Base-by-base conservation (phyloP, 257 asterid genomes). In the Jacaranda mimosifolia region DNA sequence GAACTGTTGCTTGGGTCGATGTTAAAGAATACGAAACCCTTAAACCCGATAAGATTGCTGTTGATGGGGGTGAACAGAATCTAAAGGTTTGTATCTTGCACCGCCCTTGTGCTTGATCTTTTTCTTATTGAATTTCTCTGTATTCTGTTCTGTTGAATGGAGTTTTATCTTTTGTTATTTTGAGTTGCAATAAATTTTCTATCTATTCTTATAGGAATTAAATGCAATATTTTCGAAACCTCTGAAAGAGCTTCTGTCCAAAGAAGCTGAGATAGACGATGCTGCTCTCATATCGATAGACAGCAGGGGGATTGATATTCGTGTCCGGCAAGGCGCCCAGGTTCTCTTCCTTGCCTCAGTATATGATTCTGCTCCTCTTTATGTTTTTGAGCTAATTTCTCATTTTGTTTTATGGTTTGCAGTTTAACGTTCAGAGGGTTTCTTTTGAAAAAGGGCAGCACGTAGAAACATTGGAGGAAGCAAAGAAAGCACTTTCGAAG, bases 301-400 rank as follows among this genome's bases (percentile, higher is more conserved):
- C 81, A 93, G 98, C 82, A 91, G 84, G 84, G 97, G 98, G 9
- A 81, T 90, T 4, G 98, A 93, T 82, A 74, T 95, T 48, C 96
- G 99, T 53, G 99, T 93, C 59, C 97, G 98, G 38, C 97, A 91
- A 85, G 98, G 98, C 53, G 97, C 94, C 62, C 96, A 94, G 97
- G 97, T 94, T 43, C 32, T 60, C 7, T 18, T 3, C 63, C 70
- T 11, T 26, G 36, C 77, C 13, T 32, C 19, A 17, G 26, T 36
- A 13, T 60, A 55, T 14, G 75, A 18, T 59, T 42, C 11, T 17
- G 10, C 14, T 66, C 9, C 14, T 56, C 8, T 13, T 38, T 13
- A 0, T 13, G 4, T 59, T 48, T 21, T 42, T 4, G 26, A 49
- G 39, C 40, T 53, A 6, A 26, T 60, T 43, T 57, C 4, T 26